These are phyloP conservation scores for Phyllosticta ampelicida DNA, from an alignment of 2,329 filamentous ascomycete species.

Conservation along the genomic window DNA sequence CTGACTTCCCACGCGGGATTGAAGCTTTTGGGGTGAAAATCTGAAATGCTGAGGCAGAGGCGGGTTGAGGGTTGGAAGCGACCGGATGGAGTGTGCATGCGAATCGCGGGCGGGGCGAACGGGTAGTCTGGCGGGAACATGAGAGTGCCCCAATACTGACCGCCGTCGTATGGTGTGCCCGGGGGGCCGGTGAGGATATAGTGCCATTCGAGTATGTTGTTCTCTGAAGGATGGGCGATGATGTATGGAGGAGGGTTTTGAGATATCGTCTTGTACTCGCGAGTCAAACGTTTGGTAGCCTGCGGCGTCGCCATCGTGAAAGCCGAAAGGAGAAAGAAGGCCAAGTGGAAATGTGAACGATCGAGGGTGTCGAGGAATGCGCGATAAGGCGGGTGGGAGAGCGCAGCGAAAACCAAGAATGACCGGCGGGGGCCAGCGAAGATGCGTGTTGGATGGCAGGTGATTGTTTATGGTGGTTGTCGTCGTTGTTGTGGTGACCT, in stretches of 20 bases:
- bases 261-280: conserved; percentile 54
- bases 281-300: conserved; percentile 41
- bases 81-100: conserved; percentile 96
- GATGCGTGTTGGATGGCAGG: not conserved
- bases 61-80: conserved; percentile 89
- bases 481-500: not conserved
- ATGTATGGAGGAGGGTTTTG: conserved; percentile 83
- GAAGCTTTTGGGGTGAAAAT: conserved; percentile 96
- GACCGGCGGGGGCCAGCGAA: not conserved
- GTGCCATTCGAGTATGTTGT: conserved; percentile 91
- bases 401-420: not conserved
- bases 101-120: conserved; percentile 91
- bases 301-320: conserved; percentile 28
- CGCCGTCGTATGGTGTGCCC: conserved; percentile 83
- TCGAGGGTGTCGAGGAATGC: not conserved
- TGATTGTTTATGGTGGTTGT: not conserved
- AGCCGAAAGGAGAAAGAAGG: conserved; percentile 4
- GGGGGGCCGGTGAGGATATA: conserved; percentile 93
- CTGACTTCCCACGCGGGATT: conserved; percentile 98
- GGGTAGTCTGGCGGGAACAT: conserved; percentile 95
- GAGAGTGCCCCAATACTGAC: conserved; percentile 96
- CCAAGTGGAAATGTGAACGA: not conserved
- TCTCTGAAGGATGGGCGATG: conserved; percentile 75
- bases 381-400: not conserved
- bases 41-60: conserved; percentile 88